phyloP scores from a whole-genome alignment of 441 rosid genomes.

The Gossypium davidsonii region DNA sequence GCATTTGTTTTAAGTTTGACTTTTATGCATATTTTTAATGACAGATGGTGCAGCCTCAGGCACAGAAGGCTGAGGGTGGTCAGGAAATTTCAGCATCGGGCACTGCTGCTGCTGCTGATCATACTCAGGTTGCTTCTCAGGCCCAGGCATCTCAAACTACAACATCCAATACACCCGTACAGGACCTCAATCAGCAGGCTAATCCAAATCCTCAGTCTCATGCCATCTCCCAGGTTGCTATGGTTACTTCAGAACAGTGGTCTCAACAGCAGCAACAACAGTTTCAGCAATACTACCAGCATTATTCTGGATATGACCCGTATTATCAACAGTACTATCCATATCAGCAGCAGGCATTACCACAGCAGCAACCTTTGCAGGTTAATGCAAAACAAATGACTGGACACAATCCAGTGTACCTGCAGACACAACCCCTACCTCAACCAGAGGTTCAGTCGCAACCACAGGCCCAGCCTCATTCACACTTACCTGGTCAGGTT shows the following conservation, averaged over 20 bases:
- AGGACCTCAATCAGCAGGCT: slow-evolving; percentile 30
- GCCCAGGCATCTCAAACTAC: slow-evolving; percentile 37
- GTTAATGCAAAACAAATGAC: slow-evolving; percentile 10
- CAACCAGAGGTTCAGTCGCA: slow-evolving; percentile 2
- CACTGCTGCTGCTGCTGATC: slow-evolving; percentile 26
- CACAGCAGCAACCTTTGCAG: slow-evolving; percentile 30
- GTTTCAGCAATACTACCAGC: slow-evolving; percentile 60
- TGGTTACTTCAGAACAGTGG: slow-evolving; percentile 54
- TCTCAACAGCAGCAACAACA: slow-evolving; percentile 41
- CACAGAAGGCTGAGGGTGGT: slow-evolving; percentile 30
- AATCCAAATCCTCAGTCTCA: slow-evolving; percentile 33
- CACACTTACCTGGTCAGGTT: slow-evolving; percentile 31
- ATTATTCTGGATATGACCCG: slow-evolving; percentile 45
- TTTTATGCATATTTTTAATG: neutral
- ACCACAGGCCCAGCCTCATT: slow-evolving; percentile 18
- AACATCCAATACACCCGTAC: slow-evolving; percentile 27
- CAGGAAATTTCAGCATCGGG: slow-evolving; percentile 36
- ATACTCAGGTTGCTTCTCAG: slow-evolving; percentile 33
- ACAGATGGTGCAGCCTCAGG: slow-evolving; percentile 44
- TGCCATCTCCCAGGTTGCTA: slow-evolving; percentile 34
- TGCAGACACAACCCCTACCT: slow-evolving; percentile 26
- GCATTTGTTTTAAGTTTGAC: neutral
- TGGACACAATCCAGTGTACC: slow-evolving; percentile 14
- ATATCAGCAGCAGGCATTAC: slow-evolving; percentile 44
- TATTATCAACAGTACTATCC: slow-evolving; percentile 58